phyloP scores from a whole-genome alignment of 495 filamentous ascomycete species.

The Talaromyces wortmannii region DNA sequence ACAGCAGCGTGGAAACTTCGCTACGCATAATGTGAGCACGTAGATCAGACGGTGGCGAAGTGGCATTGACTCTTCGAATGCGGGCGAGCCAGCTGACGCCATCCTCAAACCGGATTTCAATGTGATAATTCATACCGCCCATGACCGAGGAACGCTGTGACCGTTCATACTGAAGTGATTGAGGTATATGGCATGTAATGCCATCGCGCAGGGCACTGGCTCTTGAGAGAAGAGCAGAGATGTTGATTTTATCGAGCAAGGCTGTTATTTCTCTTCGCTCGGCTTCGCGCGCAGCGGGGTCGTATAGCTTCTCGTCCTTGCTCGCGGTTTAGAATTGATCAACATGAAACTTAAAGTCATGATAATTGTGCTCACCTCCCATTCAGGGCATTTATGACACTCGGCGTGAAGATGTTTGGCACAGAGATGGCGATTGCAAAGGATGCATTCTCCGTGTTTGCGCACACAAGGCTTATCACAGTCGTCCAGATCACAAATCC shows the following conservation, averaged over 20 bases:
- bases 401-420: conserved; percentile 15
- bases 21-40: conserved; percentile 23
- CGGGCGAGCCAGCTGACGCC: conserved; percentile 18
- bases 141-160: conserved; percentile 21
- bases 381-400: conserved; percentile 25
- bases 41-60: conserved; percentile 20
- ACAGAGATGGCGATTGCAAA: conserved; percentile 27
- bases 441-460: conserved; percentile 20
- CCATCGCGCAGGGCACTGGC: conserved; percentile 12
- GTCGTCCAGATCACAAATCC: conserved; percentile 21
- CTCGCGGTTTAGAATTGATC: background rate
- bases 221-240: conserved; percentile 11
- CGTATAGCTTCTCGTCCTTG: conserved; percentile 21
- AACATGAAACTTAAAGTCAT: background rate
- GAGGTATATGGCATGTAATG: conserved; percentile 13
- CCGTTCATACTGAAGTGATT: conserved; percentile 18
- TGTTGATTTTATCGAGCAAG: conserved; percentile 22
- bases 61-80: conserved; percentile 20
- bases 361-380: conserved; percentile 20
- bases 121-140: conserved; percentile 29
- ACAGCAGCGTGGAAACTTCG: conserved; percentile 24
- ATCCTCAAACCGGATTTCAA: conserved; percentile 20
- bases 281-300: conserved; percentile 14
- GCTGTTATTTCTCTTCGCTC: conserved; percentile 15
- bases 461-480: conserved; percentile 23